A percentile compares a stretch with the other conserved stretches of the same genome.
Evolutionary conservation across 2,329 filamentous ascomycete genomes (phyloP).

Genomic region (Dactylellina cionopaga): DNA sequence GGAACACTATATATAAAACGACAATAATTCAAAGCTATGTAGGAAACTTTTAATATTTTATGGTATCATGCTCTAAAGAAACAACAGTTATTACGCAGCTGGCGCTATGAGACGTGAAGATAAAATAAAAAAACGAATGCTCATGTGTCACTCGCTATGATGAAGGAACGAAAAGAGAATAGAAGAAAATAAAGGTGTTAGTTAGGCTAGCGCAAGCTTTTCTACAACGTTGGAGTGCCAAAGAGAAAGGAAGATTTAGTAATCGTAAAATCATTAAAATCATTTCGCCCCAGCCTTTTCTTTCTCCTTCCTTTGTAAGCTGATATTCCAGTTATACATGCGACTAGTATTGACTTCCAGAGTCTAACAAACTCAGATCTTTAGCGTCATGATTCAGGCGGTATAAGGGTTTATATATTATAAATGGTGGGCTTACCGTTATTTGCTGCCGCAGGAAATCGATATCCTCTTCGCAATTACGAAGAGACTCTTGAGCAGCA

Average conservation of each 20-base stretch:
- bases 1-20: neutral
- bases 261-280: conserved; percentile 58
- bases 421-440: conserved; percentile 81
- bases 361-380: conserved; percentile 68
- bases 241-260: conserved; percentile 70
- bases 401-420: neutral
- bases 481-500: conserved; percentile 80
- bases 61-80: conserved; percentile 13
- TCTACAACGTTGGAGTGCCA: conserved; percentile 67
- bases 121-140: neutral
- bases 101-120: neutral
- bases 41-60: neutral
- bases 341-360: conserved; percentile 95
- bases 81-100: conserved; percentile 10
- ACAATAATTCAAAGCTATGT: neutral
- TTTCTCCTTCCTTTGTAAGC: conserved; percentile 91
- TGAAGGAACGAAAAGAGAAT: conserved; percentile 3
- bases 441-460: conserved; percentile 97
- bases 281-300: conserved; percentile 62
- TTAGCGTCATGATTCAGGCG: neutral
- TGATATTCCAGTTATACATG: conserved; percentile 99
- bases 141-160: too few species aligned
- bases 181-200: conserved; percentile 60
- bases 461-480: conserved; percentile 94
- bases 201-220: too few species aligned